These are phyloP conservation scores for Ceratobasidium sp. DNA, from an alignment of 1,284 basidiomycete genomes.

Conservation along the genomic window DNA sequence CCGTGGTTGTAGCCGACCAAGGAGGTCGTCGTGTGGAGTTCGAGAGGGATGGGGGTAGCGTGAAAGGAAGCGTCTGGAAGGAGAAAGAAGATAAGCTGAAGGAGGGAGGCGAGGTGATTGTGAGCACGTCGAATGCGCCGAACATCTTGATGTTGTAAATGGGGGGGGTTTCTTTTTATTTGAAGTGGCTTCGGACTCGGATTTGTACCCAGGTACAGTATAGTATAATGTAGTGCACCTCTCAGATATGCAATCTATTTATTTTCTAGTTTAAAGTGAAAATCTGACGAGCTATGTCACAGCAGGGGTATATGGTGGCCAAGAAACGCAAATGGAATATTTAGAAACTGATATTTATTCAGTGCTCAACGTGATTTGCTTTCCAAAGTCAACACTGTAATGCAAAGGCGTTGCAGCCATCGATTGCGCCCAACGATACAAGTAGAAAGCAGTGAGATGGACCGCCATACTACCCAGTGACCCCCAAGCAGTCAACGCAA, in stretches of 20 bases:
- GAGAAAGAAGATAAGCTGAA: background rate
- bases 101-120: constrained; percentile 32
- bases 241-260: background rate
- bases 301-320: no score
- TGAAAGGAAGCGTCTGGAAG: constrained; percentile 27
- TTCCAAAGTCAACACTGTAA: no score
- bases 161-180: background rate
- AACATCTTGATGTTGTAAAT: constrained; percentile 31
- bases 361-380: no score
- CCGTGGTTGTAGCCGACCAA: constrained; percentile 4
- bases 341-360: no score
- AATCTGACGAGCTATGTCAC: no score
- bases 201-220: background rate
- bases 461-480: no score
- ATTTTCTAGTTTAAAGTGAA: background rate
- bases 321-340: no score
- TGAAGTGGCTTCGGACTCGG: background rate
- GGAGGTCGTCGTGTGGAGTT: constrained; percentile 9
- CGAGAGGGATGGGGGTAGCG: constrained; percentile 1
- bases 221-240: constrained; percentile 5
- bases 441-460: no score
- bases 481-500: no score
- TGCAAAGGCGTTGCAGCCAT: no score
- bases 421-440: no score
- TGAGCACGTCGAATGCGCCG: constrained; percentile 37